Evolutionary conservation across 805 yeast species (phyloP).

Genomic region (Spathaspora hagerdaliae): DNA sequence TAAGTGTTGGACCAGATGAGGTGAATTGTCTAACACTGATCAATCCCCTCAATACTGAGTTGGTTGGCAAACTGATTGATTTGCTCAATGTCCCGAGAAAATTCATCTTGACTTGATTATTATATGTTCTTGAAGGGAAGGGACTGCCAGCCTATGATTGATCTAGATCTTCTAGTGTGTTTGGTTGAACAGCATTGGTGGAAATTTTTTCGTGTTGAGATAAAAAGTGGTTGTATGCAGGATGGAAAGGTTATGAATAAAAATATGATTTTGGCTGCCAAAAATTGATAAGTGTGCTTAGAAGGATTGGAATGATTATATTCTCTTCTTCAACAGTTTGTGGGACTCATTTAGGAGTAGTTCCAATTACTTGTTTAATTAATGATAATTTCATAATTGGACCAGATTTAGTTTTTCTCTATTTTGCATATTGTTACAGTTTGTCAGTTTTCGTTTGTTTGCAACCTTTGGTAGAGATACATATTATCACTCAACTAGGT

Average conservation of each 20-base stretch:
- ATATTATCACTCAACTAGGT: no score
- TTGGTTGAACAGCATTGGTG: neutral
- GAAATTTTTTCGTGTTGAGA: neutral
- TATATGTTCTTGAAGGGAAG: neutral
- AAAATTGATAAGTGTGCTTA: neutral
- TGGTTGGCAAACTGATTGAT: neutral
- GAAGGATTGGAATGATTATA: no score
- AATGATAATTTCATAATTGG: no score
- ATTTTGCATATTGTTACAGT: no score
- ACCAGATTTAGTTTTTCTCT: no score
- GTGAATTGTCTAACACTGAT: conserved; percentile 3
- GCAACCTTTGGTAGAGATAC: no score
- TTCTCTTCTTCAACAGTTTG: no score
- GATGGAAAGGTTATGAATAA: neutral
- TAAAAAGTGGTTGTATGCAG: neutral
- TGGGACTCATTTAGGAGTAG: no score
- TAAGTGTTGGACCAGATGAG: conserved; percentile 2
- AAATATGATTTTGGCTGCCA: neutral
- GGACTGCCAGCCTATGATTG: neutral
- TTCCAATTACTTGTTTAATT: no score
- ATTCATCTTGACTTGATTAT: neutral
- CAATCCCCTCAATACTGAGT: neutral
- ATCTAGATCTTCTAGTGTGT: neutral
- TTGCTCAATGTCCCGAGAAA: neutral
- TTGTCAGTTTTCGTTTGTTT: no score